Conservation (phyloP, 192 early-diverging fungal genomes). For the Lunasporangiospora selenospora region DNA sequence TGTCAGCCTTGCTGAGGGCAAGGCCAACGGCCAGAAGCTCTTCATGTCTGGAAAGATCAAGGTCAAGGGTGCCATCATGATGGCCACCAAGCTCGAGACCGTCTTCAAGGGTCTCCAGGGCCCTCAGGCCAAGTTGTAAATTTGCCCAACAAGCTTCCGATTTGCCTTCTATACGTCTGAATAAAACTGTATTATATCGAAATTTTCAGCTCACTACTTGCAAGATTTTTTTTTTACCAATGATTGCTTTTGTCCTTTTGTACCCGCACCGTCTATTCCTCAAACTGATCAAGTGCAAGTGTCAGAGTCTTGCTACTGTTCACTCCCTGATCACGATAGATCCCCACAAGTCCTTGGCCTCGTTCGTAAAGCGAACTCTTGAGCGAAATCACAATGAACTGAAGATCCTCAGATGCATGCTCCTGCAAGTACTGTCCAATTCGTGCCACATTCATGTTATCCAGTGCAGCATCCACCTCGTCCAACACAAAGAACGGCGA, state of each 20-base stretch:
- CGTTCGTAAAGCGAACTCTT: constrained; percentile 95
- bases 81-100: constrained; percentile 74
- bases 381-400: constrained; percentile 98
- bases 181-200: background rate
- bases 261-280: no score
- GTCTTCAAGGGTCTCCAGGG: constrained; percentile 65
- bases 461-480: constrained; percentile 98
- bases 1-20: constrained; percentile 83
- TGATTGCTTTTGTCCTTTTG: background rate
- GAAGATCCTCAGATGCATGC: constrained; percentile 72
- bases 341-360: constrained; percentile 93
- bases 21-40: constrained; percentile 88
- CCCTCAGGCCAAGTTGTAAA: constrained; percentile 72
- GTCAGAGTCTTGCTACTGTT: constrained; percentile 89
- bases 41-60: constrained; percentile 95
- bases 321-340: constrained; percentile 88
- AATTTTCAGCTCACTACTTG: background rate
- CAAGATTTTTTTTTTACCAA: background rate
- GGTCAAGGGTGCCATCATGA: constrained; percentile 76
- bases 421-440: constrained; percentile 91
- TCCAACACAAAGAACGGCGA: constrained; percentile 99
- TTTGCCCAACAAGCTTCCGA: no score
- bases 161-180: background rate
- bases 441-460: constrained; percentile 94
- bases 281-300: constrained; percentile 48